Percentiles rank a stretch among this genome's conserved stretches.
Conservation (phyloP, 2,329 filamentous ascomycete genomes). For the Fusarium equiseti region DNA sequence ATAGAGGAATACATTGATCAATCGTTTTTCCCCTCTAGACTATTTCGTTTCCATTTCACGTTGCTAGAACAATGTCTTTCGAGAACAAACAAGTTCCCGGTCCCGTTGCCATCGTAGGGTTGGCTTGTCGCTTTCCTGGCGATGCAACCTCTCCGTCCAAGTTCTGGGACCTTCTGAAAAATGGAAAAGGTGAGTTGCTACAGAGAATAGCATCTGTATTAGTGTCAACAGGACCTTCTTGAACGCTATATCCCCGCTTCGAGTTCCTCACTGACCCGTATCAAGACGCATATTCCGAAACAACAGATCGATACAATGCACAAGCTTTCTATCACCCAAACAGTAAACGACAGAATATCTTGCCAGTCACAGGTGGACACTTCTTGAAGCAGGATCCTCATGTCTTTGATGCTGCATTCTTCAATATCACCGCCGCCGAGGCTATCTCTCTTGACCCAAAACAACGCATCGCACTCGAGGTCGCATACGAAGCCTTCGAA, state of each 20-base stretch:
- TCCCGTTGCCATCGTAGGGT: conserved; percentile 26
- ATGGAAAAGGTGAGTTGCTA: neutral
- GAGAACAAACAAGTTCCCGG: neutral
- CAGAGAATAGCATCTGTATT: neutral
- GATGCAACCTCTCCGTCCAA: conserved; percentile 2
- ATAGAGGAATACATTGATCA: neutral
- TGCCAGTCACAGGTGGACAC: neutral
- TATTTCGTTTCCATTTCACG: neutral
- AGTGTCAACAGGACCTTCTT: neutral
- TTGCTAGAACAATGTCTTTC: neutral
- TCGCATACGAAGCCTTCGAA: conserved; percentile 5
- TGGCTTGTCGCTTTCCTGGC: conserved; percentile 15
- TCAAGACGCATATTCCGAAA: neutral
- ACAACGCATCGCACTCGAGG: conserved; percentile 9
- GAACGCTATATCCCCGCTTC: neutral
- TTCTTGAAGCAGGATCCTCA: neutral
- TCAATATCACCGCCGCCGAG: conserved; percentile 5
- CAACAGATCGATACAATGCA: neutral
- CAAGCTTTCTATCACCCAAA: conserved; percentile 13
- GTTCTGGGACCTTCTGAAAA: conserved; percentile 18
- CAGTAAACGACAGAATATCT: neutral
- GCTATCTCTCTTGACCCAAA: conserved; percentile 18
- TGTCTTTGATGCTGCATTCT: conserved; percentile 18
- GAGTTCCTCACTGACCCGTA: neutral
- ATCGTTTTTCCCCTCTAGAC: neutral